These are phyloP conservation scores for Phytophthora crassamura DNA, from an alignment of 352 stramenopile genomes.

Conservation along the genomic window DNA sequence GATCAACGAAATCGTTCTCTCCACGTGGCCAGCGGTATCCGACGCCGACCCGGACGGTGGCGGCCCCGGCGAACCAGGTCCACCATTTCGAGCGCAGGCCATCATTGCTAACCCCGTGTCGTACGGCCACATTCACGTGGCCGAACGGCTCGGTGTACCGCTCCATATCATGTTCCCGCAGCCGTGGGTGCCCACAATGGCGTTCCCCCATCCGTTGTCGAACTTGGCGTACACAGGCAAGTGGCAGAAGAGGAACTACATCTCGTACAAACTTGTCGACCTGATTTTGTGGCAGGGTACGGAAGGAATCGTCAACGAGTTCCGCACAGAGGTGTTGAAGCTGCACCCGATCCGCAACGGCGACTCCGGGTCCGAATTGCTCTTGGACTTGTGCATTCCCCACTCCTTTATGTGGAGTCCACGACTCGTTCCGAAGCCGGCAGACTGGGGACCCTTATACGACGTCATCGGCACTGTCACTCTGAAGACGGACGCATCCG, in stretches of 20 bases:
- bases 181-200: conserved; percentile 27
- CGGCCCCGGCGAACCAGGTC: conserved; percentile 20
- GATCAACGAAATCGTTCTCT: conserved; percentile 84
- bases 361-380: conserved; percentile 12
- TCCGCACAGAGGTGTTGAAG: conserved; percentile 27
- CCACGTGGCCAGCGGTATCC: conserved; percentile 85
- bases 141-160: conserved; percentile 89
- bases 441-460: conserved; percentile 24
- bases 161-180: conserved; percentile 87
- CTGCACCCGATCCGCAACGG: conserved; percentile 26
- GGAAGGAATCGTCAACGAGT: conserved; percentile 24
- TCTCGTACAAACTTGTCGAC: conserved; percentile 32
- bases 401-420: conserved; percentile 33
- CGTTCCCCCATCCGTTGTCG: conserved; percentile 25
- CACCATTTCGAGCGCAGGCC: conserved; percentile 82
- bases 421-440: conserved; percentile 19
- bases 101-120: conserved; percentile 94
- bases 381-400: conserved; percentile 22
- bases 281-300: conserved; percentile 32
- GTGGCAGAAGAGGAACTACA: conserved; percentile 23
- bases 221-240: conserved; percentile 29
- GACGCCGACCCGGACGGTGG: conserved; percentile 65
- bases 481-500: conserved; percentile 4
- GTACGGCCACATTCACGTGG: conserved; percentile 92
- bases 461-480: conserved; percentile 29